Evolutionary conservation across 2,329 filamentous ascomycete genomes (phyloP), one percentile per base, ranked within the genome.

Genomic region (Fusarium denticulatum): DNA sequence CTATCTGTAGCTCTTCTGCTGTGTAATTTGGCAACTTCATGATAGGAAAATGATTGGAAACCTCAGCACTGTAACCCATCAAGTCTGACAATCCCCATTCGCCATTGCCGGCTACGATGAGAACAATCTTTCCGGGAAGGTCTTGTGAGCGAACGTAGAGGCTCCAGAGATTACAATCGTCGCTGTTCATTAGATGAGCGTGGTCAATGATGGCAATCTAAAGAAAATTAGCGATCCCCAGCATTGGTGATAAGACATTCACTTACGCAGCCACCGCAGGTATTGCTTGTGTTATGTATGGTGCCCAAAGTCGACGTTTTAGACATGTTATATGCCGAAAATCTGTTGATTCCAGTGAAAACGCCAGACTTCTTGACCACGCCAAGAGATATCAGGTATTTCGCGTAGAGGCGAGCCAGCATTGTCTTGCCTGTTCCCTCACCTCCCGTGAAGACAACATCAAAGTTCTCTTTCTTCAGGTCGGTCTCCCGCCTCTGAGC

Each of bases 21-120:
- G 83, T 83, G 75, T 93, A 95, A 79, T 94, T 92, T 0, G 86
- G 82, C 69, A 95, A 93, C 47, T 88, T 85, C 64, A 94, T 57
- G 28, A 76, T 57, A 5, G 73, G 77, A 53, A 80, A 76, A 43
- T 79, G 77, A 32, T 76, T 78, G 9, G 74, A 66, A 36, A 80
- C 76, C 36, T 83, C 43, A 83, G 62, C 74, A 62, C 73, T 82
- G 34, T 88, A 83, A 0, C 92, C 92, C 53, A 95, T 89, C 0
- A 92, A 88, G 72, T 91, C 93, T 0, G 87, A 84, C 9, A 94
- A 81, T 4, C 93, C 92, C 0, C 74, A 72, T 30, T 79, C 78
- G 26, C 72, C 73, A 43, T 78, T 78, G 34, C 78, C 78, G 20
- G 78, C 75, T 26, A 80, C 39, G 56, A 80, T 78, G 36, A 80